Percentiles rank a stretch among this genome's conserved stretches.
Conservation (phyloP, 2,329 filamentous ascomycete genomes). For the Fusarium subtropicale region DNA sequence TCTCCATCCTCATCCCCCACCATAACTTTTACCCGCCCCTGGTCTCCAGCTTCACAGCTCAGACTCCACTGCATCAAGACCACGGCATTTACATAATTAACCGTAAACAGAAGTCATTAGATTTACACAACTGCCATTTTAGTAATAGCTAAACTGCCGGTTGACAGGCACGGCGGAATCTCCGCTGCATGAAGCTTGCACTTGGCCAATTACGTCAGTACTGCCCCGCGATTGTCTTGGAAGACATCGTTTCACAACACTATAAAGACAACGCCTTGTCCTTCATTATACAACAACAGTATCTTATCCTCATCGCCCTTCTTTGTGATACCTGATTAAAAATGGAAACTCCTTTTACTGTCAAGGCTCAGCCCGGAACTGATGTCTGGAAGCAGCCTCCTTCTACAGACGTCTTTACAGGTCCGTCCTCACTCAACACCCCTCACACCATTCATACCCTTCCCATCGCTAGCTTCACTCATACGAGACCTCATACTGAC, state of each 20-base stretch:
- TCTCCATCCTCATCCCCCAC: background rate
- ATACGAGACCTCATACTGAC: constrained; percentile 2
- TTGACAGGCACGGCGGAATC: constrained; percentile 19
- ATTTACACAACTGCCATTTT: background rate
- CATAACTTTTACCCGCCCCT: background rate
- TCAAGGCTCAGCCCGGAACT: constrained; percentile 69
- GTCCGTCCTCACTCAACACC: constrained; percentile 47
- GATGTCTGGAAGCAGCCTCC: constrained; percentile 85
- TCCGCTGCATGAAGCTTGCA: background rate
- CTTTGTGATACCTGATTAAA: background rate
- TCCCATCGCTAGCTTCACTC: background rate
- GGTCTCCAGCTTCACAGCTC: background rate
- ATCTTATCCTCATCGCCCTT: background rate
- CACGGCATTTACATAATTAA: constrained; percentile 4
- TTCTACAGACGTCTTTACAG: constrained; percentile 72
- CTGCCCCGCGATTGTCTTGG: constrained; percentile 26
- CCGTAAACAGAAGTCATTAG: background rate
- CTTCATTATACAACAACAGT: background rate
- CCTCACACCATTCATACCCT: background rate
- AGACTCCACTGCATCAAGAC: background rate
- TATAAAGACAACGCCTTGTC: constrained; percentile 15
- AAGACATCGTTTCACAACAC: background rate
- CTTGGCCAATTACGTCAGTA: constrained; percentile 36
- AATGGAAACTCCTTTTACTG: constrained; percentile 49
- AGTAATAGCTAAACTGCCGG: background rate